Base-by-base conservation (phyloP, 805 yeast genomes). In the Yamadazyma tumulicola region DNA sequence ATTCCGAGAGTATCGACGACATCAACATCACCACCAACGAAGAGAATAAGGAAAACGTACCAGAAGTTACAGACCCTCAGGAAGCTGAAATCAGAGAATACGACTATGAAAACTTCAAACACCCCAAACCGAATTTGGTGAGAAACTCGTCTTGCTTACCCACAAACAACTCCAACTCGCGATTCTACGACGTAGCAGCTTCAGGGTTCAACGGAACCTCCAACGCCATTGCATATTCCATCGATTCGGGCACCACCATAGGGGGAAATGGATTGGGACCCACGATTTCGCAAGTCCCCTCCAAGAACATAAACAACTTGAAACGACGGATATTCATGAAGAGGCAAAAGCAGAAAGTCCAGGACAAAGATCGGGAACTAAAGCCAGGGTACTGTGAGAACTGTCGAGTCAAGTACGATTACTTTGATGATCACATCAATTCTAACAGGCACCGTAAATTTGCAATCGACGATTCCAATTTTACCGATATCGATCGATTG, bases 331-430 rank as follows among this genome's bases (percentile, higher is more conserved):
- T 72, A 18, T 59, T 64, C 45, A 57, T 59, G 57, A 64, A 67
- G 43, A 62, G 56, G 39, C 67, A 63, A 37, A 54, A 53, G 35
- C 57, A 52, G 41, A 32, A 27, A 14, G 48, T 39, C 6, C 47
- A 47, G 7, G 57, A 55, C 23, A 35, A 38, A 14, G 27, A 37
- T 7, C 57, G 55, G 32, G 69, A 64, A 24, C 37, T 53, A 28
- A 60, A 59, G 32, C 74, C 91, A 1, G 97, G 97, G 0, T 89
- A 85, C 58, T 91, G 98, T 61, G 98, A 91, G 55, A 91, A 91
- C 53, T 91, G 98, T 59, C 69, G 91, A 16, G 83, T 82, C 40
- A 81, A 81, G 53, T 91, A 84, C 54, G 89, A 84, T 33, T 76
- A 77, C 45, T 80, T 88, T 51, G 85, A 79, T 17, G 85, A 77